phyloP scores from a whole-genome alignment of 331 rosid genomes.

The Quercus tomentella region DNA sequence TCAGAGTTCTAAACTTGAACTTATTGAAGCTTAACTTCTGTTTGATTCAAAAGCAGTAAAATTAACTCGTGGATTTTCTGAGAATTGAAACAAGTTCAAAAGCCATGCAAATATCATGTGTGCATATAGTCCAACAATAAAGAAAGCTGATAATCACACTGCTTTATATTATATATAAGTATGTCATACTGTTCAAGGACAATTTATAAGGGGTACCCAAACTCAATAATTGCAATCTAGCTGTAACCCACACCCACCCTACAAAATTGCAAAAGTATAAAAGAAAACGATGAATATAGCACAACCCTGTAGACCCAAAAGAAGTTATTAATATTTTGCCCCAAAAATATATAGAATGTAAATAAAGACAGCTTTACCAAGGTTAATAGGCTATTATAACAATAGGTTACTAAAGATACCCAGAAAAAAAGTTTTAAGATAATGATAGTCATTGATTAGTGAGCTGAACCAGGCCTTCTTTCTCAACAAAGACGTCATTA shows the following conservation, averaged over 20 bases:
- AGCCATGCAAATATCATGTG: neutral
- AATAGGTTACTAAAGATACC: neutral
- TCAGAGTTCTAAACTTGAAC: too few relatives aligned
- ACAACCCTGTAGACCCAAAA: too few relatives aligned
- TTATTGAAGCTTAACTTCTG: too few relatives aligned
- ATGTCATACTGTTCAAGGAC: neutral
- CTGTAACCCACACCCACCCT: slow-evolving; percentile 9
- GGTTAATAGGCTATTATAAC: neutral
- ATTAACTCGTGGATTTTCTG: neutral
- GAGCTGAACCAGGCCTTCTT: neutral
- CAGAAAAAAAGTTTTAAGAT: neutral
- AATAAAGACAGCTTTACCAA: neutral
- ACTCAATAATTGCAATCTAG: slow-evolving; percentile 5
- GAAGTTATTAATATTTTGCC: too few relatives aligned
- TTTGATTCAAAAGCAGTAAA: too few relatives aligned
- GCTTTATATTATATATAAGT: neutral
- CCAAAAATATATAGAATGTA: neutral
- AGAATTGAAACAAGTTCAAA: neutral
- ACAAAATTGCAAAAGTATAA: neutral
- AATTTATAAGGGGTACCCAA: neutral
- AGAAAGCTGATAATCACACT: neutral
- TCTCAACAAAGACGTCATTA: neutral
- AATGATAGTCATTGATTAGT: neutral
- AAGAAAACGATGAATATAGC: neutral
- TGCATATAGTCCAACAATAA: neutral